Evolutionary conservation across 1,284 basidiomycete species (phyloP).

Genomic region (Volvariella volvacea): DNA sequence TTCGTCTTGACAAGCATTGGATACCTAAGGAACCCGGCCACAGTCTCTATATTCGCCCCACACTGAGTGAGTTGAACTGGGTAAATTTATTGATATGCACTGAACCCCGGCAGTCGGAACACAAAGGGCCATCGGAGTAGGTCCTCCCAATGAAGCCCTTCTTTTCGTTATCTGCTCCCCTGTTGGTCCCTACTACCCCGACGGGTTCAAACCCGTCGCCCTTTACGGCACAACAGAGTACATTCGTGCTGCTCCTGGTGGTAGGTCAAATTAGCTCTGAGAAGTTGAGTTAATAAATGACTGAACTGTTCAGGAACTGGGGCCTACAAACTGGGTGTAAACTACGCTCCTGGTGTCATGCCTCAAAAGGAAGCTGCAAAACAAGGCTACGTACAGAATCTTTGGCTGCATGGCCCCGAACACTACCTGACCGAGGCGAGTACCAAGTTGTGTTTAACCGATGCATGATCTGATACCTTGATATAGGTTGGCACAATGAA

Average conservation of each 20-base stretch:
- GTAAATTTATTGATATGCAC: not conserved
- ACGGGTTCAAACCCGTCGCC: constrained; percentile 94
- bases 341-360: constrained; percentile 87
- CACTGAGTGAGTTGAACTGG: constrained; percentile 48
- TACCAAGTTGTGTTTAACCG: not conserved
- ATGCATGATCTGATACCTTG: constrained; percentile 19
- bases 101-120: constrained; percentile 69
- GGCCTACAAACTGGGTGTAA: constrained; percentile 86
- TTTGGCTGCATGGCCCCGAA: constrained; percentile 90
- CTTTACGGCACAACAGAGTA: constrained; percentile 89
- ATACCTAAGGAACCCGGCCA: constrained; percentile 88
- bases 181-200: constrained; percentile 92
- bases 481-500: constrained; percentile 90
- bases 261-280: constrained; percentile 29
- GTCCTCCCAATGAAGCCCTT: constrained; percentile 83
- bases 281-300: not conserved
- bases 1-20: constrained; percentile 87
- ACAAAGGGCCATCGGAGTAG: constrained; percentile 83
- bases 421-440: constrained; percentile 76
- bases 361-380: constrained; percentile 84
- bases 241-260: constrained; percentile 86
- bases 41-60: constrained; percentile 87
- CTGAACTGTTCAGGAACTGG: constrained; percentile 61
- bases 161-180: constrained; percentile 94
- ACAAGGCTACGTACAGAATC: constrained; percentile 88